phyloP scores from a whole-genome alignment of 2,329 filamentous ascomycete genomes.

The Phialocephala subalpina region DNA sequence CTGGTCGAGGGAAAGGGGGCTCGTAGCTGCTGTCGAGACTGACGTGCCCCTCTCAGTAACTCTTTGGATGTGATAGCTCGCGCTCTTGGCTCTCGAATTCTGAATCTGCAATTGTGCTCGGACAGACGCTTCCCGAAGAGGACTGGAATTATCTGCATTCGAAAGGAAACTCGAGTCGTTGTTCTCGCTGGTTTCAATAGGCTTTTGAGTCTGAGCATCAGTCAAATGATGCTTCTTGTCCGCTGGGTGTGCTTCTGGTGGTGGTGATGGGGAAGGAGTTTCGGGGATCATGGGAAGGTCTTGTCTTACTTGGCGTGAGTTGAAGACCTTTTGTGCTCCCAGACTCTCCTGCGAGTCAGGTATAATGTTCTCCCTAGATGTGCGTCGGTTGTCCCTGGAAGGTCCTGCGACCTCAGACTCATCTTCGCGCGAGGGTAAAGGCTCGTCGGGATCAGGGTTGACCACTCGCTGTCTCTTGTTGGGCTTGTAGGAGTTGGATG shows the following conservation, averaged over 20 bases:
- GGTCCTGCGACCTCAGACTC: slow-evolving; percentile 22
- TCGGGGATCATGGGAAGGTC: slow-evolving; percentile 31
- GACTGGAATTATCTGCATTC: slow-evolving; percentile 24
- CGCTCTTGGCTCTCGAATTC: slow-evolving; percentile 32
- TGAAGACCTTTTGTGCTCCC: slow-evolving; percentile 19
- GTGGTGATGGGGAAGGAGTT: slow-evolving; percentile 33
- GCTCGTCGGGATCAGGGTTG: slow-evolving; percentile 39
- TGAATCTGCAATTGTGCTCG: slow-evolving; percentile 20
- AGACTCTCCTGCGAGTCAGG: slow-evolving; percentile 39
- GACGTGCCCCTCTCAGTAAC: slow-evolving; percentile 37
- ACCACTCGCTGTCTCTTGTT: slow-evolving; percentile 41
- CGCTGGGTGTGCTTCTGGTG: slow-evolving; percentile 12
- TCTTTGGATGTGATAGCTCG: slow-evolving; percentile 39
- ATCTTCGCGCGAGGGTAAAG: slow-evolving; percentile 41
- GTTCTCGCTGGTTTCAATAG: slow-evolving; percentile 16
- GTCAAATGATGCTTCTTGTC: slow-evolving; percentile 24
- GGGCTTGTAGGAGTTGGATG: slow-evolving; percentile 26
- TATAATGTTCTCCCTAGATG: slow-evolving; percentile 28
- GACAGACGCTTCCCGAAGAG: slow-evolving; percentile 22
- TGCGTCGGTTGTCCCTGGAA: slow-evolving; percentile 17
- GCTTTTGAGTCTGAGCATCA: slow-evolving; percentile 34
- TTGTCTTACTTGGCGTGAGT: slow-evolving; percentile 36
- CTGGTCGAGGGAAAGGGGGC: slow-evolving; percentile 34
- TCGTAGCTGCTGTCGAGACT: slow-evolving; percentile 40
- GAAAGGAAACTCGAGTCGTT: slow-evolving; percentile 14